Conservation (phyloP, 805 yeast genomes). For the Candida quercuum region DNA sequence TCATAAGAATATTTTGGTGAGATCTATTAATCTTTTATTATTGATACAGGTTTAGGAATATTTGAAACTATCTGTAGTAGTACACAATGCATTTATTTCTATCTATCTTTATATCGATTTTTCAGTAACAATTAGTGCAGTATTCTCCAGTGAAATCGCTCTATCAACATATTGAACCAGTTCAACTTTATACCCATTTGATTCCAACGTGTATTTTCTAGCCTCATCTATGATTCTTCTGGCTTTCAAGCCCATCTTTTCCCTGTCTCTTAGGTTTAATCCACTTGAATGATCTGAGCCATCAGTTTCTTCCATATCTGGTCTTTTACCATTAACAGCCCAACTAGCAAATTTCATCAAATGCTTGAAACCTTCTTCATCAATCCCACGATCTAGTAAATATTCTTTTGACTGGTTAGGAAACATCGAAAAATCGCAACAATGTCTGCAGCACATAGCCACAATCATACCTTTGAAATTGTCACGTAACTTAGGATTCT, state of each 20-base stretch:
- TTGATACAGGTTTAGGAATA: conserved; percentile 1
- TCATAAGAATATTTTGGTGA: background rate
- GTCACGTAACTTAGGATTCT: conserved; percentile 26
- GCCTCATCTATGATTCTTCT: conserved; percentile 74
- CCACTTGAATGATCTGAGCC: conserved; percentile 41
- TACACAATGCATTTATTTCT: too few relatives aligned
- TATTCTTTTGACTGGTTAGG: conserved; percentile 23
- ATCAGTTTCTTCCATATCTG: conserved; percentile 33
- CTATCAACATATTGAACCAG: conserved; percentile 54
- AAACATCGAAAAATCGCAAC: conserved; percentile 60
- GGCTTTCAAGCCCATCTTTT: conserved; percentile 57
- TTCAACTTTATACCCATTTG: conserved; percentile 36
- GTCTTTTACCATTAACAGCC: conserved; percentile 74
- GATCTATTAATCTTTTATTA: background rate
- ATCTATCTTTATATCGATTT: conserved; percentile 1
- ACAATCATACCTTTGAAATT: conserved; percentile 56
- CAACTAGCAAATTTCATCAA: conserved; percentile 72
- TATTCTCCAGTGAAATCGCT: conserved; percentile 66
- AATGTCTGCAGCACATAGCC: conserved; percentile 93
- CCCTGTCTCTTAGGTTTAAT: conserved; percentile 43
- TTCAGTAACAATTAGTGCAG: conserved; percentile 37
- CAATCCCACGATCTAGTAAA: conserved; percentile 21
- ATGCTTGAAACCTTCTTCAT: conserved; percentile 35
- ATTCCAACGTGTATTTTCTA: conserved; percentile 44
- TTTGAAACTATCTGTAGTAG: too few relatives aligned